Percentiles rank a stretch among this genome's conserved stretches.
Conservation (phyloP, 495 filamentous ascomycete genomes). For the Pyrenula aspistea region DNA sequence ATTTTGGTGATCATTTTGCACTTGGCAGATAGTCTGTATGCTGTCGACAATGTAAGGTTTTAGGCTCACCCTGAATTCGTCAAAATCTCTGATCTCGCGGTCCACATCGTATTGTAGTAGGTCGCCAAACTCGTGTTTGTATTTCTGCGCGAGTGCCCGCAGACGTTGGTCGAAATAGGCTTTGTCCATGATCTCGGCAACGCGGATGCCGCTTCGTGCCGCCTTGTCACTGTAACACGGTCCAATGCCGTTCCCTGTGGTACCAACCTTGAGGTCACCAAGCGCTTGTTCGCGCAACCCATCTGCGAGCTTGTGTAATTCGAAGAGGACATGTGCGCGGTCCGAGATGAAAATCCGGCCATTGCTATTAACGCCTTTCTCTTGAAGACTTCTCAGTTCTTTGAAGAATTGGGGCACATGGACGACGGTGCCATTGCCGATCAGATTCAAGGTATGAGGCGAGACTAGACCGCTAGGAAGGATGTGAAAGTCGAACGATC, state of each 20-base stretch:
- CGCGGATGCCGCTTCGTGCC: slow-evolving; percentile 57
- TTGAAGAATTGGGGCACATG: slow-evolving; percentile 82
- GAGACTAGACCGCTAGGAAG: slow-evolving; percentile 58
- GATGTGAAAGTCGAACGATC: slow-evolving; percentile 62
- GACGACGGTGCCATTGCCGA: slow-evolving; percentile 76
- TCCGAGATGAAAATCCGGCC: slow-evolving; percentile 68
- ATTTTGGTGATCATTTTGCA: slow-evolving; percentile 10
- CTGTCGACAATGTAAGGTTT: slow-evolving; percentile 55
- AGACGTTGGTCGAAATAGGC: slow-evolving; percentile 63
- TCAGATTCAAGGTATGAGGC: slow-evolving; percentile 58
- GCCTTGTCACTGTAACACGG: slow-evolving; percentile 79
- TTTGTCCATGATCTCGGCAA: slow-evolving; percentile 67
- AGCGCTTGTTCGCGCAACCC: slow-evolving; percentile 70
- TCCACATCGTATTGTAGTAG: slow-evolving; percentile 66
- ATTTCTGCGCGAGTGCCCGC: slow-evolving; percentile 49
- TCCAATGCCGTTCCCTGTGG: slow-evolving; percentile 56
- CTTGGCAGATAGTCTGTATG: neutral
- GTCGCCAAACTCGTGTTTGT: slow-evolving; percentile 63
- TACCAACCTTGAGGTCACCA: slow-evolving; percentile 49
- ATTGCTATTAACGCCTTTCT: slow-evolving; percentile 56
- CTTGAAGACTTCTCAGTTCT: slow-evolving; percentile 59
- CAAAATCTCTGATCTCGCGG: slow-evolving; percentile 61
- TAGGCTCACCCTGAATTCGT: slow-evolving; percentile 32
- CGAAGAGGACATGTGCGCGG: slow-evolving; percentile 72
- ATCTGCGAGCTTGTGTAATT: slow-evolving; percentile 72